Evolutionary conservation across 495 filamentous ascomycete species (phyloP).

Genomic region (Aspergillus olivimuriae): DNA sequence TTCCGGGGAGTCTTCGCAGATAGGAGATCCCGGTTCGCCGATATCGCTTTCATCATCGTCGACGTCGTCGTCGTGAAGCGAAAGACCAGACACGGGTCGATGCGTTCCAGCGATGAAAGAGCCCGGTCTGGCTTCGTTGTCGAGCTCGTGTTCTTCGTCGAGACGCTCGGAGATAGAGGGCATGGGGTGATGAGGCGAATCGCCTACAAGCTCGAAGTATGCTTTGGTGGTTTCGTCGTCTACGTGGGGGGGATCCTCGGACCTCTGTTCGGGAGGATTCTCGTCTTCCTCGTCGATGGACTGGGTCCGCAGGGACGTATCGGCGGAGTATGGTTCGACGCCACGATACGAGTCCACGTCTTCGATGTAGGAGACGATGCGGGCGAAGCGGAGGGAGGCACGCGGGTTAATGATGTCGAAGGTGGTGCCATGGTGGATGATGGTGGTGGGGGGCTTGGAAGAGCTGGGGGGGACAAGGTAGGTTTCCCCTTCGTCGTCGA

Average conservation of each 20-base stretch:
- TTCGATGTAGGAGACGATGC: constrained; percentile 39
- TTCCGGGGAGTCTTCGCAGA: constrained; percentile 23
- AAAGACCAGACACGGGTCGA: too few species aligned
- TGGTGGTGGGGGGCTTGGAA: constrained; percentile 18
- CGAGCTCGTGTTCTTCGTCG: constrained; percentile 15
- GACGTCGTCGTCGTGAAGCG: too few species aligned
- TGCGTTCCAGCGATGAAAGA: constrained; percentile 8
- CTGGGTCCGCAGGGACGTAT: neutral
- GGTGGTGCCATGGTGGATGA: constrained; percentile 35
- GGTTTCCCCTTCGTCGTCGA: constrained; percentile 24
- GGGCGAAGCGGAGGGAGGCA: constrained; percentile 32
- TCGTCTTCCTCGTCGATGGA: neutral
- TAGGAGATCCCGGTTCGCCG: constrained; percentile 32
- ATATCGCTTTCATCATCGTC: constrained; percentile 24
- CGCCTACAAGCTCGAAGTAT: constrained; percentile 16
- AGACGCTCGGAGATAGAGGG: constrained; percentile 24
- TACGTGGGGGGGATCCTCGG: too few species aligned
- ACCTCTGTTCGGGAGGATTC: too few species aligned
- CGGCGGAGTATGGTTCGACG: neutral
- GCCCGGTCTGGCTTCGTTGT: constrained; percentile 8
- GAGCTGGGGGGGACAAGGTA: constrained; percentile 18
- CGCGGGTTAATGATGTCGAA: constrained; percentile 44
- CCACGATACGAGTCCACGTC: constrained; percentile 28
- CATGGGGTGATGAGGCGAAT: constrained; percentile 18
- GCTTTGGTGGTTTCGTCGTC: constrained; percentile 6